Evolutionary conservation across 2,329 filamentous ascomycete genomes (phyloP), one percentile per base, ranked within the genome.

Genomic region (Cyphellophora attinorum): DNA sequence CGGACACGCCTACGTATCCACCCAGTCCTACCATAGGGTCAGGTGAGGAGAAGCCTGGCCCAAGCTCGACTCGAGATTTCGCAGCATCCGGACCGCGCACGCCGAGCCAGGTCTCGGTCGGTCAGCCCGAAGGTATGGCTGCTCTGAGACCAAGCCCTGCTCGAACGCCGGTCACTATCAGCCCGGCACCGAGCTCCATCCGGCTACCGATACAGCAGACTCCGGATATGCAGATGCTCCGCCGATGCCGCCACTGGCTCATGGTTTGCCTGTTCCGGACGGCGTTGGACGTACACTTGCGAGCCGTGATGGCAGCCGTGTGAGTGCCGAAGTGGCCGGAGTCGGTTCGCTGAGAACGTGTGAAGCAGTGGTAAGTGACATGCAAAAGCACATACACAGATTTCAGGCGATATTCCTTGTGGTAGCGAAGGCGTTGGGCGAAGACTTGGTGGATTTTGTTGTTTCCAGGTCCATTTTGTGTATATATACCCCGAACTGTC

Each of bases 111-210:
- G 30, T 36, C 12, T 47, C 42, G 12, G 17, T 43, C 17, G 25
- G 25, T 16, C 33, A 36, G 49, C 41, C 47, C 6, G 53, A 40
- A 5, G 51, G 52, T 12, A 40, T 54, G 33, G 51, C 57, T 17
- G 51, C 61, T n/a, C 53, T 60, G 38, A 56, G 61, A 17, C 59
- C 61, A 6, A 60, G 60, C 6, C 62, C 61, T 4, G 61, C 59
- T 5, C 54, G 62, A 27, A 60, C 63, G 6, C 61, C 63, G 2
- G 47, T 62, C 11, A 56, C 61, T 10, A 58, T 53, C 11, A 43
- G 39, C 29, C 45, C 47, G 15, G 38, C 27, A 49, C 55, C 13
- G 47, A 57, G 28, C 54, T 53, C 33, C 15, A 46, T 42, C 27
- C 41, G 31, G 34, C 33, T 43, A 33, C 51, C 40, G 13, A 46